Conservation (phyloP, 78 protist genomes). For the Anaeramoeba flamelloides region DNA sequence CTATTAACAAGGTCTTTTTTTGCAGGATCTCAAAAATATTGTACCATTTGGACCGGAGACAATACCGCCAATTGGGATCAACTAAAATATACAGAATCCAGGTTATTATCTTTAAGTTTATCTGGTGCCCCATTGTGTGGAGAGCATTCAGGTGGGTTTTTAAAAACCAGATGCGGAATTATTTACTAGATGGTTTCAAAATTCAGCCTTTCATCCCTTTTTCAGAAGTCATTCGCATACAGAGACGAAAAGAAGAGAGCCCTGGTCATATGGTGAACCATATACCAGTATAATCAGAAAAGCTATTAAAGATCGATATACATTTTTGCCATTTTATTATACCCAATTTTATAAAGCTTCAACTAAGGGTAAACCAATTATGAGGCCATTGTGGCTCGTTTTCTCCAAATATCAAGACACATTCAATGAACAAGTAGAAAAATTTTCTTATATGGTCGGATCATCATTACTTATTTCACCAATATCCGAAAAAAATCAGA, state of each 20-base stretch:
- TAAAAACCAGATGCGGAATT: conserved; percentile 81
- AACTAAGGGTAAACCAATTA: conserved; percentile 49
- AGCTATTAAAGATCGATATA: conserved; percentile 56
- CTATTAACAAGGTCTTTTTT: conserved; percentile 87
- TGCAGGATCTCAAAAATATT: conserved; percentile 76
- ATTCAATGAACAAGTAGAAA: too few relatives aligned
- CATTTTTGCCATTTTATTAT: conserved; percentile 63
- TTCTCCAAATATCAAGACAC: too few relatives aligned
- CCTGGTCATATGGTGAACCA: conserved; percentile 78
- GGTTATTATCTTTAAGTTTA: conserved; percentile 61
- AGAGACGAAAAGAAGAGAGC: conserved; percentile 88
- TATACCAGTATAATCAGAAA: conserved; percentile 19
- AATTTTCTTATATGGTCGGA: too few relatives aligned
- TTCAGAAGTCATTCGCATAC: conserved; percentile 93
- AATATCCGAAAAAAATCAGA: conserved; percentile 14
- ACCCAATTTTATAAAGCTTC: conserved; percentile 43
- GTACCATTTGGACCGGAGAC: conserved; percentile 98
- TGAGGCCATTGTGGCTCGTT: conserved; percentile 41
- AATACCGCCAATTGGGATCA: conserved; percentile 86
- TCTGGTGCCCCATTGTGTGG: conserved; percentile 72
- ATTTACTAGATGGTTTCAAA: conserved; percentile 82
- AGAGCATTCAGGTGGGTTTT: too few relatives aligned
- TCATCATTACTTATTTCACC: conserved; percentile 40
- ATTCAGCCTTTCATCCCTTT: conserved; percentile 87
- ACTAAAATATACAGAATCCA: conserved; percentile 48